phyloP scores from a whole-genome alignment of 768 basidiomycete species.

The Phlegmacium glaucopus region DNA sequence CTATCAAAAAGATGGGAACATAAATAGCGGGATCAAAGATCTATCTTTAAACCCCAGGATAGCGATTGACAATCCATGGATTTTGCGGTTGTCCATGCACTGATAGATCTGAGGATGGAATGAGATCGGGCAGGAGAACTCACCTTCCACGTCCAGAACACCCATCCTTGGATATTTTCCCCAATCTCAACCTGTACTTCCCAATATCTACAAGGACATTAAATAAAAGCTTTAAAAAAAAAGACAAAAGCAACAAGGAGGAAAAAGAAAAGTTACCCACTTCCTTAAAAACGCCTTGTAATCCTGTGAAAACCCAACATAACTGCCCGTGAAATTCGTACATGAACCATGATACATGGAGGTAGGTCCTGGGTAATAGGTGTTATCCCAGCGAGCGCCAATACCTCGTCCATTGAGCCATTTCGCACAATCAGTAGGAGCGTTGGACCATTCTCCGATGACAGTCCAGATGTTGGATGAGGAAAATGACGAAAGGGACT shows the following conservation, averaged over 20 bases:
- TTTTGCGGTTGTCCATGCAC: too few species aligned
- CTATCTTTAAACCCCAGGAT: too few species aligned
- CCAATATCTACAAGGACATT: conserved; percentile 54
- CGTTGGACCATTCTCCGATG: conserved; percentile 78
- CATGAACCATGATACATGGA: conserved; percentile 58
- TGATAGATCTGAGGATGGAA: too few species aligned
- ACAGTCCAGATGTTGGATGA: conserved; percentile 66
- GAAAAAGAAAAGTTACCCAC: conserved; percentile 39
- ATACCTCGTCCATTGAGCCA: conserved; percentile 79
- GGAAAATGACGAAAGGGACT: conserved; percentile 43
- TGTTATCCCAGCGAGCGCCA: conserved; percentile 70
- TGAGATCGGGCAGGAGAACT: conserved; percentile 7
- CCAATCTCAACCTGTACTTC: conserved; percentile 77
- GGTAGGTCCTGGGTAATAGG: conserved; percentile 37
- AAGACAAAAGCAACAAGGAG: background rate
- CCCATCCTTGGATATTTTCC: conserved; percentile 69
- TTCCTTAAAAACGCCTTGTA: conserved; percentile 63
- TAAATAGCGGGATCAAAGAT: too few species aligned
- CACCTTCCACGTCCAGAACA: conserved; percentile 81
- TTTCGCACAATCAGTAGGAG: conserved; percentile 68
- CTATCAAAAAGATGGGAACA: too few species aligned
- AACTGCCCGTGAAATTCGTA: conserved; percentile 57
- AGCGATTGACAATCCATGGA: too few species aligned
- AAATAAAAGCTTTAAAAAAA: background rate
- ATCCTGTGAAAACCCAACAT: conserved; percentile 50